Base-by-base conservation (phyloP, 345 rosid species). In the Diplotaxis tenuifolia region DNA sequence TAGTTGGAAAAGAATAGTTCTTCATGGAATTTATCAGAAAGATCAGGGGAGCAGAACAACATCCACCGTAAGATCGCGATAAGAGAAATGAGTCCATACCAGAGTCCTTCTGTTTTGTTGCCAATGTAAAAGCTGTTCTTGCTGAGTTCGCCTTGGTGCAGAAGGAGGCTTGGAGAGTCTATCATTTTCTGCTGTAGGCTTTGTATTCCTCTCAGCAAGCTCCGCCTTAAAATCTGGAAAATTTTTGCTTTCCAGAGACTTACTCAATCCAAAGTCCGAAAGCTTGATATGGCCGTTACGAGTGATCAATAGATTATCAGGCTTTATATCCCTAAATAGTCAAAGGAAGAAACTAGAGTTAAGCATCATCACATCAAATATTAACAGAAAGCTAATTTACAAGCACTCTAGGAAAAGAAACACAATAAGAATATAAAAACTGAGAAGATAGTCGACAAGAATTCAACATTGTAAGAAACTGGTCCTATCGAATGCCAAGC, bases 251-350 rank as follows among this genome's bases (percentile, higher is more conserved):
- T 87, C 89, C 67, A 87, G 68, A 55, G 92, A 87, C 77, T 87
- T 87, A 38, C 92, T 85, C 73, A 87, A 76, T 50, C 92, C 92
- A 81, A 87, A 87, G 79, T 87, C 92, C 25, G 89, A 87, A 55
- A 87, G 83, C 80, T 84, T 85, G 84, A 85, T 85, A 83, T 85
- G 89, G 31, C 92, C 89, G 9, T 82, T 29, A 67, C 77, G 82
- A 74, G 86, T 87, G 36, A 85, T 85, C 77, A 87, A 85, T 64
- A 87, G 70, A 79, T 85, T 87, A 73, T 87, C 92, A 66, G 92
- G 92, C 82, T 87, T 87, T 75, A 87, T 87, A 76, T 87, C 92
- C 83, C 92, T 87, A 76, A 12, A 74, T 45, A 60, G 36, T n/a
- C 23, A 72, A 57, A 66, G 58, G 61, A 72, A 54, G 63, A 78